Percentiles rank a stretch among this genome's conserved stretches.
Conservation (phyloP, 2,329 filamentous ascomycete genomes). For the Diplodia sapinea region DNA sequence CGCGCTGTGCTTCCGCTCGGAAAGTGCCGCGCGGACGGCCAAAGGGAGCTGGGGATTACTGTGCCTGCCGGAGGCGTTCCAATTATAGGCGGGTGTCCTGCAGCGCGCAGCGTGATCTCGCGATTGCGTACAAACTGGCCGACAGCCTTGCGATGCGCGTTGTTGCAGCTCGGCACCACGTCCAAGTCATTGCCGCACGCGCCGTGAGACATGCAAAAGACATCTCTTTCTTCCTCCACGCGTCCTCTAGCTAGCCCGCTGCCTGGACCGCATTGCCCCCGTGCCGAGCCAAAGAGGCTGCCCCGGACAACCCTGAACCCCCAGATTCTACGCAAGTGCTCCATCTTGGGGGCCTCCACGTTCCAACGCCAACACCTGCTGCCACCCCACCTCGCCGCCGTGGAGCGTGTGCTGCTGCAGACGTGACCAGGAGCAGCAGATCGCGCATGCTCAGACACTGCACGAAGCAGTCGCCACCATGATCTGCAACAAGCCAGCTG, state of each 20-base stretch:
- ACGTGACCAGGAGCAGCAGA: constrained; percentile 11
- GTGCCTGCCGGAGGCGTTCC: constrained; percentile 12
- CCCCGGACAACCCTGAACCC: background rate
- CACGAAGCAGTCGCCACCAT: constrained; percentile 16
- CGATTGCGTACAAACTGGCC: background rate
- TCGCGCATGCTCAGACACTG: constrained; percentile 5
- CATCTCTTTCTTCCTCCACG: background rate
- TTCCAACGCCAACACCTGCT: background rate
- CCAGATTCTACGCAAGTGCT: background rate
- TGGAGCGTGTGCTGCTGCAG: constrained; percentile 1
- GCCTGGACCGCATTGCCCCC: background rate
- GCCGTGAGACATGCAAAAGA: background rate
- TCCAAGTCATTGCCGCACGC: background rate
- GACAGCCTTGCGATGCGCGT: constrained; percentile 19
- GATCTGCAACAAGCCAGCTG: constrained; percentile 8
- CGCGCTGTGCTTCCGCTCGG: constrained; percentile 14
- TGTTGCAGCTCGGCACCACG: constrained; percentile 14
- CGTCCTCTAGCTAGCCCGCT: constrained; percentile 1
- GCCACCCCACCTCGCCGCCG: background rate
- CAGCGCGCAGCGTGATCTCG: constrained; percentile 1
- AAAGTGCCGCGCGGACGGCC: constrained; percentile 23
- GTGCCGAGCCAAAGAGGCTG: background rate
- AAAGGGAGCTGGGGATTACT: constrained; percentile 5
- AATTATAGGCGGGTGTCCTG: constrained; percentile 16
- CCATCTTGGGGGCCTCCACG: background rate